Evolutionary conservation across 2,329 filamentous ascomycete species (phyloP), one percentile per base, ranked within the genome.

Genomic region (Hypoxylon sp.): DNA sequence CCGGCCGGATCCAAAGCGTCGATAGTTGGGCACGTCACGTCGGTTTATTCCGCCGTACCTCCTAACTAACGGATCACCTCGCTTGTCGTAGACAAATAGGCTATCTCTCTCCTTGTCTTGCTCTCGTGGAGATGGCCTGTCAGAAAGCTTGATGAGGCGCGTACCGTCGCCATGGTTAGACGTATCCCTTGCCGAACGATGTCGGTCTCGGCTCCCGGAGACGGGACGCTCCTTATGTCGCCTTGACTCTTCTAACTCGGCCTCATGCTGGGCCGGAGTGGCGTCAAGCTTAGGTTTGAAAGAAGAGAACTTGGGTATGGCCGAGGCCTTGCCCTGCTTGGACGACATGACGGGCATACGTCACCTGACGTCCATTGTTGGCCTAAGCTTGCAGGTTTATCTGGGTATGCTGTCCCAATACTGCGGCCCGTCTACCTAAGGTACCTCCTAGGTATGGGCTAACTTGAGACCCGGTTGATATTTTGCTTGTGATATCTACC

Each of bases 61-160:
- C 40, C 89, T 73, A 63, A 95, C 92, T 43, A 92, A 82, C 3
- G 82, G 78, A 68, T 98, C 94, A 0, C 94, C 93, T 68, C 86
- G 87, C 37, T 79, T 85, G 73, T 98, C 94, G 48, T 90, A 68
- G 40, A 85, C 67, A 71, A 85, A 93, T 3, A 81, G 70, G 33
- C 68, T 70, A 59, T 66, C 47, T 4, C 15, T 55, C 35, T 51
- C 58, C 20, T n/a, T n/a, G n/a, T n/a, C n/a, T n/a, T 53, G 46
- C 21, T 45, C 54, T 47, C 31, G 50, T 2, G 47, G 47, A 4
- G 54, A 31, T 15, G 60, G 47, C 24, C 46, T 58, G 18, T 65
- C 60, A n/a, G 61, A 42, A 18, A 52, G 26, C 18, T 57, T 35
- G 35, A 37, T 42, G 27, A 31, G 49, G 42, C 13, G 52, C 10